These are phyloP conservation scores for Entophlyctis helioformis DNA, from an alignment of 192 early-diverging fungal species.

Conservation along the genomic window DNA sequence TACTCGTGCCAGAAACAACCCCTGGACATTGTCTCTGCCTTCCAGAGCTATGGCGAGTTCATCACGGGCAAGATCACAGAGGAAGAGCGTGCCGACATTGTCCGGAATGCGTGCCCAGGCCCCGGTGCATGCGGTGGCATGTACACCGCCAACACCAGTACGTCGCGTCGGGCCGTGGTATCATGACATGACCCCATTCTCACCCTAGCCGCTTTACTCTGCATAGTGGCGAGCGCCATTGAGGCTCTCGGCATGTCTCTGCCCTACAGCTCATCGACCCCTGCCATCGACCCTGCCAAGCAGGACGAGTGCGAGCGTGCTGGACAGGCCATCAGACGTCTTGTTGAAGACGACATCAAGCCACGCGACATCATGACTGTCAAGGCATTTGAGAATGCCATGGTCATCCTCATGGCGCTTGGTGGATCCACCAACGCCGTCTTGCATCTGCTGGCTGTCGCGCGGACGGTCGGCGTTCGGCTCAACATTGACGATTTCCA, in stretches of 20 bases:
- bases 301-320: slow-evolving; percentile 75
- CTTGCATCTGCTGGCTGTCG: slow-evolving; percentile 85
- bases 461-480: slow-evolving; percentile 67
- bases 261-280: slow-evolving; percentile 92
- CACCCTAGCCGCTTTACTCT: no score
- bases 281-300: slow-evolving; percentile 81
- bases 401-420: slow-evolving; percentile 82
- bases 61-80: slow-evolving; percentile 84
- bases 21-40: slow-evolving; percentile 93
- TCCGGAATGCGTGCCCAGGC: slow-evolving; percentile 51
- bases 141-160: slow-evolving; percentile 96
- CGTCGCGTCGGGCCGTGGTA: no score
- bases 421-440: slow-evolving; percentile 98
- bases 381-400: slow-evolving; percentile 91
- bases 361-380: slow-evolving; percentile 95
- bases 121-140: slow-evolving; percentile 98
- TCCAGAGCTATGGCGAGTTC: slow-evolving; percentile 91
- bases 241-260: slow-evolving; percentile 97
- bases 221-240: slow-evolving; percentile 81
- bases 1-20: slow-evolving; percentile 46
- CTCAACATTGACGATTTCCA: slow-evolving; percentile 96
- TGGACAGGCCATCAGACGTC: slow-evolving; percentile 74
- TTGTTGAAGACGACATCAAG: slow-evolving; percentile 86
- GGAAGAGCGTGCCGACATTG: slow-evolving; percentile 56
- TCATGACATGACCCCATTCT: no score